Conservation (phyloP, 2,329 filamentous ascomycete species). For the Curvularia spicifera region DNA sequence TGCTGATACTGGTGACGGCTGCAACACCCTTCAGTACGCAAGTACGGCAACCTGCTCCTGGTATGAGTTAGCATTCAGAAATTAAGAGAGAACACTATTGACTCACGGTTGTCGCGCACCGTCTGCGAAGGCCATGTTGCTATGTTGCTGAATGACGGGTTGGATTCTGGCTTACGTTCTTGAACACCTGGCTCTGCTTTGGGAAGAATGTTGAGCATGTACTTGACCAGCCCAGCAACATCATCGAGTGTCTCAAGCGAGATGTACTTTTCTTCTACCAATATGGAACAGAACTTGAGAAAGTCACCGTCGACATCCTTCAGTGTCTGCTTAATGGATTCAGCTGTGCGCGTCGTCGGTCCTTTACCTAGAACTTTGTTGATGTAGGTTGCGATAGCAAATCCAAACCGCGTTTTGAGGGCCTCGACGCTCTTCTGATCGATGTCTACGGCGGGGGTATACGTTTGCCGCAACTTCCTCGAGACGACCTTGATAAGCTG, state of each 20-base stretch:
- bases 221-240: conserved; percentile 31
- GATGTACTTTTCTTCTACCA: conserved; percentile 30
- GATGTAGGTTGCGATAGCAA: conserved; percentile 31
- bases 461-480: conserved; percentile 26
- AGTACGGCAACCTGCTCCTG: conserved; percentile 33
- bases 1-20: conserved; percentile 30
- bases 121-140: conserved; percentile 38
- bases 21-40: conserved; percentile 39
- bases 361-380: conserved; percentile 25
- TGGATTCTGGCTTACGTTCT: not conserved
- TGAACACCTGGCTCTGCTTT: conserved; percentile 3
- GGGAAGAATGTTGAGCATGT: conserved; percentile 26
- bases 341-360: conserved; percentile 13
- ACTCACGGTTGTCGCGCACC: conserved; percentile 41
- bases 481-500: conserved; percentile 25
- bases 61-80: conserved; percentile 12
- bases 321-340: conserved; percentile 24
- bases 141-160: conserved; percentile 19
- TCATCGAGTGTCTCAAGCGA: conserved; percentile 30
- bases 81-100: not conserved
- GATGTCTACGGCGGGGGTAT: conserved; percentile 10
- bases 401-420: conserved; percentile 26
- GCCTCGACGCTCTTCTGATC: conserved; percentile 17
- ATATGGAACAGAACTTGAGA: conserved; percentile 28
- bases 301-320: conserved; percentile 29